Conservation (phyloP, 2,329 filamentous ascomycete species). For the Dactylellina parvicollis region DNA sequence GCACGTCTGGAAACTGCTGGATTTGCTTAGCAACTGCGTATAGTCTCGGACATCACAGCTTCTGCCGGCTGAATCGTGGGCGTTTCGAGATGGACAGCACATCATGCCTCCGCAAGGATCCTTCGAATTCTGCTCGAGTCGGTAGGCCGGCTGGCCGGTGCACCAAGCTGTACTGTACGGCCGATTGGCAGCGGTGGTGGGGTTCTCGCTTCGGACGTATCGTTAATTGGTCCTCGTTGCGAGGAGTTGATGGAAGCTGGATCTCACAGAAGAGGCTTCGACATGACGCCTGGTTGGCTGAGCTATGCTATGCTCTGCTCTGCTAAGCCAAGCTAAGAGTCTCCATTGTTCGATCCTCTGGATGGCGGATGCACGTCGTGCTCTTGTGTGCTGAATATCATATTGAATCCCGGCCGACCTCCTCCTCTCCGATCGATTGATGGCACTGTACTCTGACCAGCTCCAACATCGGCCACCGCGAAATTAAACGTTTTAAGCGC, state of each 20-base stretch:
- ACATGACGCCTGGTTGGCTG: background rate
- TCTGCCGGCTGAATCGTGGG: background rate
- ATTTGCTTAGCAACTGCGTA: background rate
- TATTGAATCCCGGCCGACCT: background rate
- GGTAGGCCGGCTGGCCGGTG: constrained; percentile 2
- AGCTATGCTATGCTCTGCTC: background rate
- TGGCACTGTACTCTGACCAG: background rate
- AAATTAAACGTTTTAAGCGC: background rate
- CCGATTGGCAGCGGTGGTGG: constrained; percentile 1
- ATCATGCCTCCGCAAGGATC: constrained; percentile 30
- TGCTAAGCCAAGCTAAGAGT: no score
- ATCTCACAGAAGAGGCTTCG: background rate
- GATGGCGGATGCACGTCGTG: background rate
- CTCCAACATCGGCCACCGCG: background rate
- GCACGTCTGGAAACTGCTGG: background rate
- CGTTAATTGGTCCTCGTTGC: constrained; percentile 10
- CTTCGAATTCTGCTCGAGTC: background rate
- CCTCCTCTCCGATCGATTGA: no score
- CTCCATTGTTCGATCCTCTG: no score
- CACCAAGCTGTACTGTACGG: background rate
- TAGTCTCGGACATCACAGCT: background rate
- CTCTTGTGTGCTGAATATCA: background rate
- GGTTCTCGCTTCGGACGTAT: constrained; percentile 5
- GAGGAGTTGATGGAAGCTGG: background rate
- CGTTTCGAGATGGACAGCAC: constrained; percentile 25